Conservation (phyloP, 768 basidiomycete genomes). For the Pisolithus microcarpus region DNA sequence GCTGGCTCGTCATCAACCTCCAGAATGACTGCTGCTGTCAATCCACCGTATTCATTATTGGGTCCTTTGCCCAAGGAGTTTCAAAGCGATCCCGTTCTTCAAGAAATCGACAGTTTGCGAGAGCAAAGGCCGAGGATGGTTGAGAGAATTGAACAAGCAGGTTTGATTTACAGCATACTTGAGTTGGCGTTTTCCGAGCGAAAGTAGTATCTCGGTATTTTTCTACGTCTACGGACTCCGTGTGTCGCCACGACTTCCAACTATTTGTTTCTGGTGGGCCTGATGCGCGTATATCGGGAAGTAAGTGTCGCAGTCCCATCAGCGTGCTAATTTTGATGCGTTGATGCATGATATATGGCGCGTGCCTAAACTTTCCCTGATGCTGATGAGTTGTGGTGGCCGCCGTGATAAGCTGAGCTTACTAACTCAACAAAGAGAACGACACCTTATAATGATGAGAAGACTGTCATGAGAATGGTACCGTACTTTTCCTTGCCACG, state of each 20-base stretch:
- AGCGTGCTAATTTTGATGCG: no score
- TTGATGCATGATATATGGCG: no score
- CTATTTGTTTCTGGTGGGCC: no score
- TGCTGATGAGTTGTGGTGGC: background rate
- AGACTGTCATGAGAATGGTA: no score
- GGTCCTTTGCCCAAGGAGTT: conserved; percentile 47
- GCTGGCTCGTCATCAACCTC: conserved; percentile 19
- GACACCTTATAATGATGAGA: no score
- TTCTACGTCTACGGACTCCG: no score
- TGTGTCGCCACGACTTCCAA: no score
- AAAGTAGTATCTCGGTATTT: conserved; percentile 4
- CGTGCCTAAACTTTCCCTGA: no score
- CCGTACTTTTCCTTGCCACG: background rate
- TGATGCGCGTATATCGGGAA: no score
- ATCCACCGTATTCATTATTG: conserved; percentile 44
- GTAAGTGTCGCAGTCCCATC: no score
- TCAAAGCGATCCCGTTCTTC: conserved; percentile 50
- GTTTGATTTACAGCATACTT: conserved; percentile 59
- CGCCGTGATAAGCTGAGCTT: background rate
- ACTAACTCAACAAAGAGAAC: background rate
- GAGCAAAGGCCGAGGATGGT: conserved; percentile 85
- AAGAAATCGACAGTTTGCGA: conserved; percentile 70
- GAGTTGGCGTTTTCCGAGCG: conserved; percentile 15
- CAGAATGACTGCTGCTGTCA: conserved; percentile 14
- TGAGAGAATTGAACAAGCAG: conserved; percentile 57